These are phyloP conservation scores for Pseudogymnoascus sp. DNA, from an alignment of 2,329 filamentous ascomycete species.

Conservation along the genomic window DNA sequence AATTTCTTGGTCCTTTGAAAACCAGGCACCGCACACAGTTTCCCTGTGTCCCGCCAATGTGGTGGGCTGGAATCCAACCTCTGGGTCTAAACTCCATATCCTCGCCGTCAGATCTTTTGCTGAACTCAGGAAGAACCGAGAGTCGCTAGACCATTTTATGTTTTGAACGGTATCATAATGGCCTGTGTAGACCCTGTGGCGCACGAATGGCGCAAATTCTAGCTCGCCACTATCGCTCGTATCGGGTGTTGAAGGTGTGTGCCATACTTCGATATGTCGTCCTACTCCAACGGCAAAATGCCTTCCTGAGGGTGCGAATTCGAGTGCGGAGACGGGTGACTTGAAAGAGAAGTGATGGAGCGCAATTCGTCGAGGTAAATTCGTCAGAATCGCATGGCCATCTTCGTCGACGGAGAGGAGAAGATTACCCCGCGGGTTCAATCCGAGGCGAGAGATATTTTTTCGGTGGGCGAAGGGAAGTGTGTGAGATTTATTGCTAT, in stretches of 20 bases:
- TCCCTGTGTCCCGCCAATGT: slow-evolving; percentile 87
- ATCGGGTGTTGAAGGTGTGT: slow-evolving; percentile 84
- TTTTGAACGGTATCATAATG: slow-evolving; percentile 82
- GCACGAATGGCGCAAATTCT: slow-evolving; percentile 90
- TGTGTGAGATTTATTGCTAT: slow-evolving; percentile 77
- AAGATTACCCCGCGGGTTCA: slow-evolving; percentile 85
- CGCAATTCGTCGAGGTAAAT: slow-evolving; percentile 74
- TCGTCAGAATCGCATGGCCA: slow-evolving; percentile 87
- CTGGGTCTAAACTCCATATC: slow-evolving; percentile 87
- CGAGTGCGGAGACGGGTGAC: slow-evolving; percentile 68
- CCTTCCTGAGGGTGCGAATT: slow-evolving; percentile 83
- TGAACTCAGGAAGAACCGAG: slow-evolving; percentile 85
- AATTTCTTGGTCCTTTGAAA: slow-evolving; percentile 85
- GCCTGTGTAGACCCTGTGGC: slow-evolving; percentile 75
- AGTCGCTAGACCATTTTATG: slow-evolving; percentile 94
- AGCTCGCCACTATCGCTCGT: slow-evolving; percentile 70
- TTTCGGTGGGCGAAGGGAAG: slow-evolving; percentile 87
- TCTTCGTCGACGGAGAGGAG: slow-evolving; percentile 90
- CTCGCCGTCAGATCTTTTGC: slow-evolving; percentile 87
- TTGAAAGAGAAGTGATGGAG: slow-evolving; percentile 97
- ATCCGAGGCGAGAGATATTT: slow-evolving; percentile 81
- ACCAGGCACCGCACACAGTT: slow-evolving; percentile 89
- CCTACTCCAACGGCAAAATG: slow-evolving; percentile 87
- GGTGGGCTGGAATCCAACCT: slow-evolving; percentile 83
- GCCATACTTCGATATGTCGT: slow-evolving; percentile 88